Evolutionary conservation across 78 protist species (phyloP).

Genomic region (Mantamonas sphyraenae): DNA sequence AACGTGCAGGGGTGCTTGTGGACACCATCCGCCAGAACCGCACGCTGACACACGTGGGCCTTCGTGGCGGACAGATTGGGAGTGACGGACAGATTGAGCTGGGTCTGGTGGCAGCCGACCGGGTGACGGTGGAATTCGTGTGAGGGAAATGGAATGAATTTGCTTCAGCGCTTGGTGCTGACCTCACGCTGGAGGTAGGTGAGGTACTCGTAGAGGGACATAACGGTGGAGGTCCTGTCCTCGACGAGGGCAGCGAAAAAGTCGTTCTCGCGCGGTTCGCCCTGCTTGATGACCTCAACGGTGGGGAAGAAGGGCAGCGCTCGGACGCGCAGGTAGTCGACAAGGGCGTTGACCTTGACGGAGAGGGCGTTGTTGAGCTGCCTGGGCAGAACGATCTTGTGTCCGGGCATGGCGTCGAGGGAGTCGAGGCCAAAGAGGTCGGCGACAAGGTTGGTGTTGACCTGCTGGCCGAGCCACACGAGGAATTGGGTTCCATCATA

Average conservation of each 20-base stretch:
- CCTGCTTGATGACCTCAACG: neutral
- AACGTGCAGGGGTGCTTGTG: no score
- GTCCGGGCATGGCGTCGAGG: neutral
- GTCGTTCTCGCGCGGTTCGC: neutral
- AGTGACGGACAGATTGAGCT: no score
- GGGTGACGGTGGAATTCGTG: no score
- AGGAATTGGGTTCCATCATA: neutral
- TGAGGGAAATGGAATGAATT: no score
- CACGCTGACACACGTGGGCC: no score
- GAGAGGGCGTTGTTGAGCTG: neutral
- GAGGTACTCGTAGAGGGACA: slow-evolving; percentile 1
- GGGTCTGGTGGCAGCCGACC: no score
- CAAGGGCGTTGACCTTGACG: neutral
- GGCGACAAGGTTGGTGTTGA: neutral
- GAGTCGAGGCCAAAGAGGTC: neutral
- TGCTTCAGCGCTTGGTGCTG: no score
- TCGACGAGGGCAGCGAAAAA: neutral
- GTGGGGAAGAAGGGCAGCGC: neutral
- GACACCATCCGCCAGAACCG: no score
- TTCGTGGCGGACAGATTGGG: no score
- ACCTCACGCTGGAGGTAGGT: neutral
- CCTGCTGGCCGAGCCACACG: neutral
- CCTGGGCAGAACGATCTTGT: neutral
- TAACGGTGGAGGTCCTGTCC: neutral
- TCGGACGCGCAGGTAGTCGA: neutral